Conservation (phyloP, 2,329 filamentous ascomycete genomes). For the Epichloe aotearoae region DNA sequence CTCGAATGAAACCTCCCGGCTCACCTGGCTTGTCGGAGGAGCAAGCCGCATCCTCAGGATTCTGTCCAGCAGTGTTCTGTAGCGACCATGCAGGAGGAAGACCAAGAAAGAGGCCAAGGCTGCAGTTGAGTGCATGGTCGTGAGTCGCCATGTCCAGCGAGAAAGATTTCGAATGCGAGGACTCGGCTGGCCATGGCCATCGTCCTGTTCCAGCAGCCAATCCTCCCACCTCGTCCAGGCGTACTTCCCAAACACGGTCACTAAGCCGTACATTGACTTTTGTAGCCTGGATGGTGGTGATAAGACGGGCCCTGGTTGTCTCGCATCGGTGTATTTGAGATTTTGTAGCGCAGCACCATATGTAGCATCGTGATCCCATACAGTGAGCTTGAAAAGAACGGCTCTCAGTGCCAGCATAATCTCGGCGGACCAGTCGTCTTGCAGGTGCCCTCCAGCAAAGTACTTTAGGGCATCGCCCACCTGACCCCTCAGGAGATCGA, state of each 20-base stretch:
- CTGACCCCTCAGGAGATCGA: slow-evolving; percentile 74
- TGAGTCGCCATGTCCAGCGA: slow-evolving; percentile 52
- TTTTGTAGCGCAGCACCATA: slow-evolving; percentile 92
- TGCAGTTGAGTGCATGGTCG: slow-evolving; percentile 66
- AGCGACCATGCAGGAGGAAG: slow-evolving; percentile 82
- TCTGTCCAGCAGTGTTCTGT: slow-evolving; percentile 81
- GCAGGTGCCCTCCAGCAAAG: slow-evolving; percentile 58
- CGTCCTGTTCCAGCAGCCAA: slow-evolving; percentile 65
- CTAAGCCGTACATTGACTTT: slow-evolving; percentile 68
- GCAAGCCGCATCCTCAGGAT: slow-evolving; percentile 72
- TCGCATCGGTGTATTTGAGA: slow-evolving; percentile 76
- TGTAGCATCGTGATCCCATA: slow-evolving; percentile 93
- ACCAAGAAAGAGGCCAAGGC: slow-evolving; percentile 78
- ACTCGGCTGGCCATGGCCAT: slow-evolving; percentile 54
- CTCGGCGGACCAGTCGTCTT: slow-evolving; percentile 79
- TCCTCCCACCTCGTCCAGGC: slow-evolving; percentile 87
- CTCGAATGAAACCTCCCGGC: slow-evolving; percentile 88
- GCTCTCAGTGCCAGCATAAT: slow-evolving; percentile 66
- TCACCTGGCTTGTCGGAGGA: slow-evolving; percentile 72
- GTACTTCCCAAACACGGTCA: slow-evolving; percentile 81
- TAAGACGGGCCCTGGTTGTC: slow-evolving; percentile 47
- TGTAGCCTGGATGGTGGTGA: slow-evolving; percentile 67
- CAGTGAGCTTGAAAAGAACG: slow-evolving; percentile 81
- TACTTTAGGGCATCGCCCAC: slow-evolving; percentile 82
- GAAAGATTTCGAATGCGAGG: slow-evolving; percentile 44